A percentile compares a stretch with the other conserved stretches of the same genome.
Conservation (phyloP, 192 early-diverging fungal species). For the Coemansia sp. region DNA sequence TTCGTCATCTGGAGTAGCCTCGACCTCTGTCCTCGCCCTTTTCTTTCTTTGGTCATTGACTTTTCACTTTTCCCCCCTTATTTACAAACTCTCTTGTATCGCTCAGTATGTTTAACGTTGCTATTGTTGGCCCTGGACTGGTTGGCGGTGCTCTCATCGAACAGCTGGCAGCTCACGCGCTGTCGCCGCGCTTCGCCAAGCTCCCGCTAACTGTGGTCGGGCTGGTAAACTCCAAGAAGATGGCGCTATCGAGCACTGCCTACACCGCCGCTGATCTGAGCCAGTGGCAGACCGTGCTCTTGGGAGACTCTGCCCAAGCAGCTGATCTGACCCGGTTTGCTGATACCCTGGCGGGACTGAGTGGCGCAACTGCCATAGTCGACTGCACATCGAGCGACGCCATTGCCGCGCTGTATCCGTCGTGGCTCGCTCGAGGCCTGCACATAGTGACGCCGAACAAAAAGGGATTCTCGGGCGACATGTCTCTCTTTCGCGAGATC, state of each 20-base stretch:
- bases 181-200: constrained; percentile 45
- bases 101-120: constrained; percentile 67
- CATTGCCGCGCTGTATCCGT: constrained; percentile 82
- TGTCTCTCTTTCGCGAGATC: constrained; percentile 77
- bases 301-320: constrained; percentile 33
- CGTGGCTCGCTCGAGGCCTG: constrained; percentile 78
- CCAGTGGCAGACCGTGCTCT: constrained; percentile 57
- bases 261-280: constrained; percentile 54
- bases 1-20: neutral
- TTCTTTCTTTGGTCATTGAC: neutral
- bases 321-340: constrained; percentile 62
- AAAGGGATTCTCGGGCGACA: constrained; percentile 86
- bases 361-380: constrained; percentile 70
- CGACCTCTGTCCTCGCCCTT: neutral
- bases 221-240: constrained; percentile 76
- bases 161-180: constrained; percentile 69
- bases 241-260: constrained; percentile 60
- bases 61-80: neutral
- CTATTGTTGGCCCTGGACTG: constrained; percentile 92
- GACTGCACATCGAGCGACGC: constrained; percentile 90
- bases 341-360: constrained; percentile 56
- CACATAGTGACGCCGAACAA: constrained; percentile 98
- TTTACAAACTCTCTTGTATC: neutral
- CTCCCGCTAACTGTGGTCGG: constrained; percentile 73
- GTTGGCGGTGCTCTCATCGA: constrained; percentile 90